Percentiles rank a stretch among this genome's conserved stretches.
Evolutionary conservation across 495 filamentous ascomycete species (phyloP).

Genomic region (Neurospora sp.): DNA sequence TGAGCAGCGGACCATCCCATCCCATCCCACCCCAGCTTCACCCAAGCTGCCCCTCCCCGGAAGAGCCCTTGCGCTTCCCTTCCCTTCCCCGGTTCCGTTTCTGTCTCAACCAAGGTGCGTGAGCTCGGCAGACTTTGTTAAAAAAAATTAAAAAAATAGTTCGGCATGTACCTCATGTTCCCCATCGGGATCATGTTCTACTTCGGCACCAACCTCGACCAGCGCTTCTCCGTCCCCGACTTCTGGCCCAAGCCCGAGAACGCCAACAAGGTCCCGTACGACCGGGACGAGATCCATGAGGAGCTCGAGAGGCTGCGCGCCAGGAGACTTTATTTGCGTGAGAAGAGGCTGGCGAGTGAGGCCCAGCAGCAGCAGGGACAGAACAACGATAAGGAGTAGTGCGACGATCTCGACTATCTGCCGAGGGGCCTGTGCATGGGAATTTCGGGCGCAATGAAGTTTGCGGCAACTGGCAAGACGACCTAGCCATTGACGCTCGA

Average conservation of each 20-base stretch:
- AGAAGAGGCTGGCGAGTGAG: constrained; percentile 47
- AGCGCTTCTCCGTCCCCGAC: constrained; percentile 71
- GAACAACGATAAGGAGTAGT: constrained; percentile 21
- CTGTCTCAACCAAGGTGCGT: background rate
- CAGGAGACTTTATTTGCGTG: constrained; percentile 48
- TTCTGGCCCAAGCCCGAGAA: constrained; percentile 90
- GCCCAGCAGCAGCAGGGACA: constrained; percentile 30
- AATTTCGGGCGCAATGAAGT: background rate
- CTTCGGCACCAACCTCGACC: constrained; percentile 96
- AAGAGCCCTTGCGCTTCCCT: constrained; percentile 2
- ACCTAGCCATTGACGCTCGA: too few relatives aligned
- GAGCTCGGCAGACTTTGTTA: background rate
- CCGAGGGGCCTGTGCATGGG: too few relatives aligned
- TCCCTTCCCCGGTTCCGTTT: background rate
- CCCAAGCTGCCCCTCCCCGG: background rate
- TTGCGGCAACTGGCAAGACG: background rate
- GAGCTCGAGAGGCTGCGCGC: constrained; percentile 66
- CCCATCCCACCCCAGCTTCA: background rate
- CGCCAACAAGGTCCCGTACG: constrained; percentile 79
- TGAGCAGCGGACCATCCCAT: constrained; percentile 27
- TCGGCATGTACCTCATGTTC: constrained; percentile 97
- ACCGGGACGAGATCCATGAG: constrained; percentile 73
- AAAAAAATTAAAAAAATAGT: constrained; percentile 39
- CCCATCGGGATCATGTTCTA: constrained; percentile 99
- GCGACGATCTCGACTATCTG: too few relatives aligned